Evolutionary conservation across 257 asterid genomes (phyloP).

Genomic region (Ligustrum vulgare): DNA sequence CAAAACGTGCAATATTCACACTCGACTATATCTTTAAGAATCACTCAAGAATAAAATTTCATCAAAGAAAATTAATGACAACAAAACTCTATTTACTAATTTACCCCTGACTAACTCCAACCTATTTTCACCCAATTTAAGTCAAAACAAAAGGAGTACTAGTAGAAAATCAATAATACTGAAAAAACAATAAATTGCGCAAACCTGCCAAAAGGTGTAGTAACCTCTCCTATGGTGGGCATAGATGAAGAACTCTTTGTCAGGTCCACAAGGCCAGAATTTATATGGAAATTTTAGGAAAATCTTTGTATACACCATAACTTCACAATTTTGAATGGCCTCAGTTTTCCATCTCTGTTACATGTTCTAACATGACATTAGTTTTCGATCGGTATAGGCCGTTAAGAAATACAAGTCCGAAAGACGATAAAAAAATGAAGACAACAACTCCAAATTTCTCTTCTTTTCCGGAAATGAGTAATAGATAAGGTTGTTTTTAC

Average conservation of each 20-base stretch:
- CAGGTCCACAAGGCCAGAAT: conserved; percentile 90
- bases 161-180: not conserved
- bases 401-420: too few species aligned
- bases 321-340: conserved; percentile 66
- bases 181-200: not conserved
- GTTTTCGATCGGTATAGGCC: not conserved
- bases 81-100: not conserved
- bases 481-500: too few species aligned
- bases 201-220: conserved; percentile 98
- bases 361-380: conserved; percentile 27
- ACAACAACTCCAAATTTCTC: too few species aligned
- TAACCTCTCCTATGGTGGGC: conserved; percentile 92
- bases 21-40: too few species aligned
- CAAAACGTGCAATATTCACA: too few species aligned
- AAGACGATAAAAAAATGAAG: too few species aligned
- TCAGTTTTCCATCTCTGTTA: conserved; percentile 92
- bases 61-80: not conserved
- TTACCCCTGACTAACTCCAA: not conserved
- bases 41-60: not conserved
- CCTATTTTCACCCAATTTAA: not conserved
- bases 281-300: conserved; percentile 71
- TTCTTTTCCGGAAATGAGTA: too few species aligned
- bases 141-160: not conserved
- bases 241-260: conserved; percentile 82
- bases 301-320: conserved; percentile 87